Percentiles rank a stretch among this genome's conserved stretches.
phyloP scores from a whole-genome alignment of 768 basidiomycete genomes.

The Rhizopogon vinicolor region DNA sequence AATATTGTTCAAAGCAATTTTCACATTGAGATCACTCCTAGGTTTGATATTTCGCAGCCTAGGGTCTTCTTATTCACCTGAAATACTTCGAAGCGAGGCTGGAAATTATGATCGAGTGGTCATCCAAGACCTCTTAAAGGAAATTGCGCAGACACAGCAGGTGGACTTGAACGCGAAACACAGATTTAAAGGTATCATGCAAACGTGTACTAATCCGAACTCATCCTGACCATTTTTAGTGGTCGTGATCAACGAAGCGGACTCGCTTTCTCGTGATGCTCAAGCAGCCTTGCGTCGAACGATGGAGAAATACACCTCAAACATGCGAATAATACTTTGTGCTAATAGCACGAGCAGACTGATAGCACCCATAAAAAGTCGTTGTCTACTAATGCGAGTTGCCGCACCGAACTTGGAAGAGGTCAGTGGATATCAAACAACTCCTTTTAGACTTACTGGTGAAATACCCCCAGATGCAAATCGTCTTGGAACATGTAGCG shows the following conservation, averaged over 20 bases:
- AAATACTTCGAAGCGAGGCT: constrained; percentile 63
- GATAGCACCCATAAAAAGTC: constrained; percentile 94
- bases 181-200: constrained; percentile 83
- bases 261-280: constrained; percentile 90
- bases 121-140: constrained; percentile 95
- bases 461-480: constrained; percentile 59
- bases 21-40: constrained; percentile 96
- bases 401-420: constrained; percentile 79
- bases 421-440: constrained; percentile 37
- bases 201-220: not conserved
- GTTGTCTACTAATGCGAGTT: constrained; percentile 91
- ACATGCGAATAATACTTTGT: constrained; percentile 94
- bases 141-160: constrained; percentile 98
- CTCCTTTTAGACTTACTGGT: constrained; percentile 1
- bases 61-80: not conserved
- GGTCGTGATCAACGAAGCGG: constrained; percentile 98
- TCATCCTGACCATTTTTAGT: constrained; percentile 40
- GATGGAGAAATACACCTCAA: constrained; percentile 99
- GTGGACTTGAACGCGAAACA: constrained; percentile 95
- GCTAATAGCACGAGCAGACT: constrained; percentile 93
- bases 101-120: constrained; percentile 94
- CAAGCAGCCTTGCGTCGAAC: constrained; percentile 95
- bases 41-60: constrained; percentile 41
- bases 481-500: constrained; percentile 75
- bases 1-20: constrained; percentile 98